Conservation (phyloP, 352 stramenopile species). For the Sclerospora graminicola region DNA sequence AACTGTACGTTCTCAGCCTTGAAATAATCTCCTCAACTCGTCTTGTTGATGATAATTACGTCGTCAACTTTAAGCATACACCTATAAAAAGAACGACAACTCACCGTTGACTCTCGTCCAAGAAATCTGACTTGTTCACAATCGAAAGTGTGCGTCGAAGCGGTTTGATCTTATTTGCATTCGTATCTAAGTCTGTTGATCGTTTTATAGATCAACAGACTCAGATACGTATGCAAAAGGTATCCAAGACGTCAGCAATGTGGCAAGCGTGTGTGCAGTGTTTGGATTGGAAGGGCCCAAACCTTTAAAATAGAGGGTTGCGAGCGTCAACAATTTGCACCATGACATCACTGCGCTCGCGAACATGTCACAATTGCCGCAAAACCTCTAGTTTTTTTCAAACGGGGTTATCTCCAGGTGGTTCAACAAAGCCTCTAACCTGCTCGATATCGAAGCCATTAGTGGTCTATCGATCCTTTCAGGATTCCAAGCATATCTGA, state of each 20-base stretch:
- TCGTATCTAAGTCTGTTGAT: constrained; percentile 91
- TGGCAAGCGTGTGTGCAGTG: no score
- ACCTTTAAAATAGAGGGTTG: constrained; percentile 97
- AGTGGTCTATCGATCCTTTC: constrained; percentile 2
- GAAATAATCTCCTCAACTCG: constrained; percentile 94
- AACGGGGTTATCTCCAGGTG: constrained; percentile 96
- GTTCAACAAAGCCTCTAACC: no score
- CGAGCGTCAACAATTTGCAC: constrained; percentile 97
- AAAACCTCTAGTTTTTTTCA: constrained; percentile 99
- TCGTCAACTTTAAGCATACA: no score
- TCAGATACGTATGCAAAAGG: no score
- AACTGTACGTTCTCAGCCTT: constrained; percentile 82
- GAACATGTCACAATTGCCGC: no score
- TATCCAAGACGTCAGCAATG: constrained; percentile 1
- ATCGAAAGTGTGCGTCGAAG: constrained; percentile 92
- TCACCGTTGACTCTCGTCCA: no score
- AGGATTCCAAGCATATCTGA: constrained; percentile 15
- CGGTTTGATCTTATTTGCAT: constrained; percentile 88
- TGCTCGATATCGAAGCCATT: constrained; percentile 3
- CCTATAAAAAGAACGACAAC: background rate
- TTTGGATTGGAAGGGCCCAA: background rate
- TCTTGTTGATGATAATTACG: no score
- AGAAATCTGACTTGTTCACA: no score
- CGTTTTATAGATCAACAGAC: no score
- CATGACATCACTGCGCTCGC: no score